These are phyloP conservation scores for Berberis vulgaris DNA, from an alignment of 164 flowering plant genomes.

Conservation along the genomic window DNA sequence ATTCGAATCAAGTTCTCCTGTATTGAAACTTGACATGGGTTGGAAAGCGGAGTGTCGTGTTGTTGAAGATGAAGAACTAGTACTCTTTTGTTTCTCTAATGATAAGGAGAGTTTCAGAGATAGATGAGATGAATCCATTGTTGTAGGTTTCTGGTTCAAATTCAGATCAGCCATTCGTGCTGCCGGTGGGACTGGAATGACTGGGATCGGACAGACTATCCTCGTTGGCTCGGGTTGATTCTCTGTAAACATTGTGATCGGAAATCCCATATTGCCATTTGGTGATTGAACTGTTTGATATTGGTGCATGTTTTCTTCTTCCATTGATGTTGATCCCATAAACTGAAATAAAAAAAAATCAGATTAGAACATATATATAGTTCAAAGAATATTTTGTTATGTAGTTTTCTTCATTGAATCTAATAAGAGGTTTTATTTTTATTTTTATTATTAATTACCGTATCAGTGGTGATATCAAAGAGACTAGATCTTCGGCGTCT, in stretches of 20 bases:
- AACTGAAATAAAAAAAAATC: slow-evolving; percentile 12
- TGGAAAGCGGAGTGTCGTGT: slow-evolving; percentile 27
- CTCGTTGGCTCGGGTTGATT: not conserved
- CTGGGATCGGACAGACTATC: slow-evolving; percentile 18
- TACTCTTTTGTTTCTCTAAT: slow-evolving; percentile 3
- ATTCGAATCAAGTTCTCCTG: slow-evolving; percentile 20
- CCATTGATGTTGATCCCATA: slow-evolving; percentile 18
- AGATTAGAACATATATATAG: not conserved
- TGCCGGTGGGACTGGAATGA: slow-evolving; percentile 16
- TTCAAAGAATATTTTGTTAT: not conserved
- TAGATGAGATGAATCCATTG: slow-evolving; percentile 6
- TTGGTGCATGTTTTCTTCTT: not conserved
- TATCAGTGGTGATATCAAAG: slow-evolving; percentile 67
- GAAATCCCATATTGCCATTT: slow-evolving; percentile 8
- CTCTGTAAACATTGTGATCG: slow-evolving; percentile 1
- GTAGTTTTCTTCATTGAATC: too few relatives aligned
- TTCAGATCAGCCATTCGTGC: slow-evolving; percentile 17
- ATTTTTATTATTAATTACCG: too few relatives aligned
- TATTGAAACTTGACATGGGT: slow-evolving; percentile 9
- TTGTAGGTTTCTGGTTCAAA: slow-evolving; percentile 12
- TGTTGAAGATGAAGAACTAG: slow-evolving; percentile 1
- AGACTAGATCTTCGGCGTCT: slow-evolving; percentile 86
- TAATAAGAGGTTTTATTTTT: too few relatives aligned
- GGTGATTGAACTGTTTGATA: not conserved
- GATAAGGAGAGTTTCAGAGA: slow-evolving; percentile 12